Percentiles rank a stretch among this genome's conserved stretches.
Evolutionary conservation across 768 basidiomycete genomes (phyloP).

Genomic region (Cystofilobasidium macerans): DNA sequence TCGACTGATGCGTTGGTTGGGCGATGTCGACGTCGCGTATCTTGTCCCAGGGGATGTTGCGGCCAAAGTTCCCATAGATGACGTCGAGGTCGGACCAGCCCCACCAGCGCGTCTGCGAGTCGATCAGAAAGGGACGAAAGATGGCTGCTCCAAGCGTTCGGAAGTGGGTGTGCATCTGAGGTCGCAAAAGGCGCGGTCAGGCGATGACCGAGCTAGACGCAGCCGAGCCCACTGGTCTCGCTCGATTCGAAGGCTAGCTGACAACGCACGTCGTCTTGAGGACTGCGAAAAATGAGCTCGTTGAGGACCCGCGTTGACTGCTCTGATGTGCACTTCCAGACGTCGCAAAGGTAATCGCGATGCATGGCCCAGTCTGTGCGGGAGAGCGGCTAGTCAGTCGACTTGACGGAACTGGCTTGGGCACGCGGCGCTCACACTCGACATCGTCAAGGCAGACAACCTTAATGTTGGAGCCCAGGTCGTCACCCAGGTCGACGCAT

Average conservation of each 20-base stretch:
- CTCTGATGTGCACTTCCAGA: background rate
- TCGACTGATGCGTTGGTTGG: constrained; percentile 13
- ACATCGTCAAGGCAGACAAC: constrained; percentile 5
- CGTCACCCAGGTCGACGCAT: constrained; percentile 16
- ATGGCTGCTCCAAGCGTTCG: constrained; percentile 3
- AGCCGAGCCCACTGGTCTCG: no score
- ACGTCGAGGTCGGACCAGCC: constrained; percentile 21
- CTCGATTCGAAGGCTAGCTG: background rate
- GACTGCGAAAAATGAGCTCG: background rate
- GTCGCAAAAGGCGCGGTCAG: background rate
- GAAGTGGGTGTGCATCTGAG: constrained; percentile 18
- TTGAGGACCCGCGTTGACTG: background rate
- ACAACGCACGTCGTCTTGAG: constrained; percentile 9
- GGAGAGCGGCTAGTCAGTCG: background rate
- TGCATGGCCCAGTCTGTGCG: constrained; percentile 19
- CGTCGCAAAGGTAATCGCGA: constrained; percentile 12
- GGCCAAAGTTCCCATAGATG: background rate
- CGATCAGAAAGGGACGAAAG: constrained; percentile 5
- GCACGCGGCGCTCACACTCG: constrained; percentile 14
- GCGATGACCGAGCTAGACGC: background rate
- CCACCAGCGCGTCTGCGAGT: constrained; percentile 11
- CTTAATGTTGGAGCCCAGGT: constrained; percentile 2
- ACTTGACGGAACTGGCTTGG: no score
- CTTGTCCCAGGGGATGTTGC: constrained; percentile 13
- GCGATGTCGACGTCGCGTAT: constrained; percentile 11